Base-by-base conservation (phyloP, 2,329 filamentous ascomycete species). In the Fusarium cicatricum region DNA sequence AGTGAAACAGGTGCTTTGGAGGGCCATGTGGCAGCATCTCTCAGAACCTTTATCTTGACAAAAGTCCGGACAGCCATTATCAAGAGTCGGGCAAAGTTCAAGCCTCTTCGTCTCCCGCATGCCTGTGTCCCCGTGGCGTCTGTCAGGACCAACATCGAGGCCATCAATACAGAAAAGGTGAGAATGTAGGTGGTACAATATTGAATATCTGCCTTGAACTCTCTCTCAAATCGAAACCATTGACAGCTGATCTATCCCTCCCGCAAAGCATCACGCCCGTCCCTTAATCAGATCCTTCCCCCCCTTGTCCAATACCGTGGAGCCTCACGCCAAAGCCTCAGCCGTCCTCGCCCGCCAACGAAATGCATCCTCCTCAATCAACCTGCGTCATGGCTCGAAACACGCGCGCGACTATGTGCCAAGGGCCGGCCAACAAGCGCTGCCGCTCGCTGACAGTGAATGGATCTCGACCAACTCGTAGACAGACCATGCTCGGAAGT, bases 361-460 rank as follows among this genome's bases (percentile, higher is more conserved):
- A 45, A 52, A 16, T 34, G n/a, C 46, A 49, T 42, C 38, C 45
- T 59, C 43, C 60, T 64, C 52, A 66, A 59, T 53, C 37, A 44
- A 55, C 43, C 21, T 56, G 43, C 52, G 37, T 51, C 52, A 58
- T 48, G 43, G 50, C 43, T 38, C 41, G 37, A 64, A 64, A 66
- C 63, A 65, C 63, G 54, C 64, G 64, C 64, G 64, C 64, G 64
- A 66, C 58, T 52, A 65, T 31, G 12, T 29, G 29, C 31, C 28
- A 31, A 14, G 8, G 29, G 29, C 5, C 29, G 29, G 11, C 29
- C 29, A 10, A 6, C 23, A 26, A 26, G 23, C 23, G 23, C 23
- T 26, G 5, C 23, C 23, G 23, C 23, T 26, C 4, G 4, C 21
- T 7, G 21, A 7, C 21, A 23, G 21, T 23, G 21, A 23, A 7